Conservation (phyloP, 345 rosid species). For the Luvunga scandens region DNA sequence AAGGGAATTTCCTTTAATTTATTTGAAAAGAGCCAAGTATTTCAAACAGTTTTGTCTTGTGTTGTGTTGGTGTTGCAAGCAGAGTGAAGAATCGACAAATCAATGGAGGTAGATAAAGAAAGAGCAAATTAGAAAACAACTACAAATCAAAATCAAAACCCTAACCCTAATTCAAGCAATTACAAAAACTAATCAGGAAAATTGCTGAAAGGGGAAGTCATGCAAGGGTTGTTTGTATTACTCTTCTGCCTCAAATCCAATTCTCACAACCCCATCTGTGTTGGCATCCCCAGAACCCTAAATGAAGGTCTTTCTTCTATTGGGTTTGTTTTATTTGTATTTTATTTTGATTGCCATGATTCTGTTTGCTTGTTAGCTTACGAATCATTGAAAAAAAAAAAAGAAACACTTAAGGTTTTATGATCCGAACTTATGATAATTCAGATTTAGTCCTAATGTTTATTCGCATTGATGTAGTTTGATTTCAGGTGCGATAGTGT, state of each 20-base stretch:
- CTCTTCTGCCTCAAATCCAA: slow-evolving; percentile 37
- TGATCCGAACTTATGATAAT: background rate
- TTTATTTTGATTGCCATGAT: background rate
- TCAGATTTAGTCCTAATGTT: background rate
- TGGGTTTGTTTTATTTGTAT: background rate
- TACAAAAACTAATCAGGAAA: background rate
- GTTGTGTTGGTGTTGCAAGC: background rate
- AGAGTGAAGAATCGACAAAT: background rate
- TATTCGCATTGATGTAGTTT: background rate
- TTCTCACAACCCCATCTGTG: slow-evolving; percentile 38
- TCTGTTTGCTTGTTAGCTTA: background rate
- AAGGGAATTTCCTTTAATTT: no score
- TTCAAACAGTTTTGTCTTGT: background rate
- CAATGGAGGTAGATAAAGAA: slow-evolving; percentile 18
- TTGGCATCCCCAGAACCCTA: slow-evolving; percentile 41
- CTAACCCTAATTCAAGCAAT: slow-evolving; percentile 5
- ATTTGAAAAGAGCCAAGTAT: no score
- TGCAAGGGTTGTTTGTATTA: slow-evolving; percentile 50
- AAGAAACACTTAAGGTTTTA: background rate
- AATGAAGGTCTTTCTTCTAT: slow-evolving; percentile 29
- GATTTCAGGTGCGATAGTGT: background rate
- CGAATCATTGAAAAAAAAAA: background rate
- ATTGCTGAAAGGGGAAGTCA: slow-evolving; percentile 33
- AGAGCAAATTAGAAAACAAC: background rate
- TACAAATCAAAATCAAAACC: slow-evolving; percentile 10